A percentile compares a stretch with the other conserved stretches of the same genome.
These are phyloP conservation scores for Dentipellis fragilis DNA, from an alignment of 768 basidiomycete species.

Conservation along the genomic window DNA sequence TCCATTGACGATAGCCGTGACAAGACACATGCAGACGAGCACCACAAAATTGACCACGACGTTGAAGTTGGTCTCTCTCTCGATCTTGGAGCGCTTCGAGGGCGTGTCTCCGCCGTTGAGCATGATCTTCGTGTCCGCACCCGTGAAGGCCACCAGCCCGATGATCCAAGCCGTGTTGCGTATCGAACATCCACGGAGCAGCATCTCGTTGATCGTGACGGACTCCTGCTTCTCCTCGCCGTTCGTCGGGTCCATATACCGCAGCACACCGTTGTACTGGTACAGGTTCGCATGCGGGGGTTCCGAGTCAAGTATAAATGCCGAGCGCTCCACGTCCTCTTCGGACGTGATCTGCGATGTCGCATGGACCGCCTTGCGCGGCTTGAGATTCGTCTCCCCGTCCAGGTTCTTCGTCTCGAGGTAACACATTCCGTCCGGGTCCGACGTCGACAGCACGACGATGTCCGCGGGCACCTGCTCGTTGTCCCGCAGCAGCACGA, in stretches of 20 bases:
- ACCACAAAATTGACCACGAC: conserved; percentile 89
- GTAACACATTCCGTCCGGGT: conserved; percentile 87
- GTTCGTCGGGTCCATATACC: conserved; percentile 48
- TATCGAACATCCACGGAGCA: conserved; percentile 84
- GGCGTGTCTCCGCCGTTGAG: conserved; percentile 88
- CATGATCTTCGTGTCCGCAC: conserved; percentile 88
- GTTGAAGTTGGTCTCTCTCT: conserved; percentile 97
- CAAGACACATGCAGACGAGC: conserved; percentile 64
- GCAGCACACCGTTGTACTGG: conserved; percentile 76
- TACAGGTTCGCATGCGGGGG: conserved; percentile 92
- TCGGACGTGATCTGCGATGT: conserved; percentile 72
- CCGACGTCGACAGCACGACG: conserved; percentile 84
- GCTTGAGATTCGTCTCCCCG: conserved; percentile 95
- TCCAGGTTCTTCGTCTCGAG: conserved; percentile 98
- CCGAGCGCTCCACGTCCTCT: conserved; percentile 81
- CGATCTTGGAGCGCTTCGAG: conserved; percentile 95
- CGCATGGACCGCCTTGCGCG: conserved; percentile 63
- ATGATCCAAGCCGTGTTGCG: conserved; percentile 91
- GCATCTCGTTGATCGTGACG: conserved; percentile 84
- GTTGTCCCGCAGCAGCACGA: conserved; percentile 84
- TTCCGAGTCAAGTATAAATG: conserved; percentile 87
- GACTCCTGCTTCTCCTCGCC: conserved; percentile 52
- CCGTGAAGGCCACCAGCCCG: conserved; percentile 90
- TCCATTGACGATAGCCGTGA: conserved; percentile 71
- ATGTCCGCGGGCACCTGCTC: conserved; percentile 97